Evolutionary conservation across 2,329 filamentous ascomycete genomes (phyloP).

Genomic region (Cryphonectria parasitica): DNA sequence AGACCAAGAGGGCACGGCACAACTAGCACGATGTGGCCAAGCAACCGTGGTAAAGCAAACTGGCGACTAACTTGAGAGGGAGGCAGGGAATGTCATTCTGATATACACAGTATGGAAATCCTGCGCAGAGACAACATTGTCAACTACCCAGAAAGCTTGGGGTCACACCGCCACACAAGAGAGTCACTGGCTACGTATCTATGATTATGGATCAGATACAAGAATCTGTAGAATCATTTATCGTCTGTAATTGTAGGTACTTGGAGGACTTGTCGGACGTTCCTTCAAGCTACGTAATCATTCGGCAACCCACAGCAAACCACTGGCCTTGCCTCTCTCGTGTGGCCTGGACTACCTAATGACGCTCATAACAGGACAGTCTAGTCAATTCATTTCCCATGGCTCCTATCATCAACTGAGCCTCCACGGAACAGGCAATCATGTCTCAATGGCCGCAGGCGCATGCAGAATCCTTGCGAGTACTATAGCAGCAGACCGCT

Average conservation of each 20-base stretch:
- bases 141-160: not conserved
- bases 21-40: not conserved
- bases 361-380: not conserved
- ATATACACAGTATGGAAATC: not conserved
- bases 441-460: not conserved
- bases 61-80: not conserved
- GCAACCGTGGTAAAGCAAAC: not conserved
- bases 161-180: not conserved
- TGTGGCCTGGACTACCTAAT: no score
- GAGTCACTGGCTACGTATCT: not conserved
- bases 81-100: not conserved
- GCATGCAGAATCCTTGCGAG: not conserved
- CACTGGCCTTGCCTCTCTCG: not conserved
- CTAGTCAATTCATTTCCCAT: not conserved
- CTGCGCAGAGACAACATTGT: not conserved
- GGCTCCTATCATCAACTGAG: no score
- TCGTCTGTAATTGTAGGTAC: not conserved
- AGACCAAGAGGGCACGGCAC: not conserved
- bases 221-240: not conserved
- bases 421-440: not conserved
- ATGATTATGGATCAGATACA: no score
- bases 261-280: not conserved
- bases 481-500: not conserved
- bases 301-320: not conserved
- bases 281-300: not conserved